A percentile compares a stretch with the other conserved stretches of the same genome.
Conservation (phyloP, 768 basidiomycete genomes). For the Mycena kentingensis region DNA sequence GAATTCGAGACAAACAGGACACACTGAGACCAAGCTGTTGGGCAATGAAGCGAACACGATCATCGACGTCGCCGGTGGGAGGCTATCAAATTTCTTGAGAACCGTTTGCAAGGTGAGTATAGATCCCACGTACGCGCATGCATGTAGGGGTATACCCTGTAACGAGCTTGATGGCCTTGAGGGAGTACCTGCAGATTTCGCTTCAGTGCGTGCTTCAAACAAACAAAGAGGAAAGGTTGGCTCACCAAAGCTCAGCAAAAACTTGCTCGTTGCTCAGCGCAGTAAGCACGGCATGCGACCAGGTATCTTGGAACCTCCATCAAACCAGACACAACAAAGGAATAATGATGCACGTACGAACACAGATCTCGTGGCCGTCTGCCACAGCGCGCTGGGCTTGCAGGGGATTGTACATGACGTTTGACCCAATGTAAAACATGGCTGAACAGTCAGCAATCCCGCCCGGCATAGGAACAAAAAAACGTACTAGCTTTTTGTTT, state of each 20-base stretch:
- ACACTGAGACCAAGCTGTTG: slow-evolving; percentile 56
- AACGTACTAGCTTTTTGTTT: slow-evolving; percentile 40
- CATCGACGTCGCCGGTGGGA: slow-evolving; percentile 11
- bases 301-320: no score
- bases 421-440: slow-evolving; percentile 44
- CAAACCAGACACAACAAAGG: background rate
- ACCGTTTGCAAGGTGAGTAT: no score
- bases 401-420: slow-evolving; percentile 35
- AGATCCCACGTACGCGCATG: no score
- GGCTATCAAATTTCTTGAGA: no score
- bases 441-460: slow-evolving; percentile 19
- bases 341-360: slow-evolving; percentile 26
- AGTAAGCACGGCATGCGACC: slow-evolving; percentile 25
- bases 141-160: slow-evolving; percentile 2
- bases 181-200: no score
- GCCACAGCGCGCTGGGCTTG: slow-evolving; percentile 39
- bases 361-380: slow-evolving; percentile 41
- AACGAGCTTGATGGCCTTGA: slow-evolving; percentile 11
- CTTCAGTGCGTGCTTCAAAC: no score
- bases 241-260: slow-evolving; percentile 8
- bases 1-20: no score
- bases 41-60: slow-evolving; percentile 12
- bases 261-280: slow-evolving; percentile 41
- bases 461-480: background rate
- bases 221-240: no score